These are phyloP conservation scores for Nicotiana paniculata DNA, from an alignment of 257 asterid species.

Conservation along the genomic window DNA sequence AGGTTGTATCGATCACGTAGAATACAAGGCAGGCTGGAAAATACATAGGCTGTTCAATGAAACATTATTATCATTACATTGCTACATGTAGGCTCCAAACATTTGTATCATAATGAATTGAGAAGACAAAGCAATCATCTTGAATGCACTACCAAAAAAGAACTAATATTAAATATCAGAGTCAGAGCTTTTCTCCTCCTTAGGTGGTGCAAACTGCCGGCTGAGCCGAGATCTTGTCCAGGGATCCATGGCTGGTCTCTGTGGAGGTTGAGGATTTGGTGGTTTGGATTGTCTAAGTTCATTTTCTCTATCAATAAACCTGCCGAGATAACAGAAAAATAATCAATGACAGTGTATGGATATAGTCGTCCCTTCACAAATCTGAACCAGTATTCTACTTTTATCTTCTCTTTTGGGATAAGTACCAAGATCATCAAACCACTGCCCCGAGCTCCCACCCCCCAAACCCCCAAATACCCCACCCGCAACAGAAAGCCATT, in stretches of 20 bases:
- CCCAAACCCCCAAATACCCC: background rate
- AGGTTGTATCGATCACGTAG: background rate
- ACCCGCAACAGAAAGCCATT: background rate
- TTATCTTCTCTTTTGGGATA: background rate
- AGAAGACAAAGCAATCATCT: background rate
- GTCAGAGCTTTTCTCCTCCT: constrained; percentile 53
- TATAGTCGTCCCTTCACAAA: background rate
- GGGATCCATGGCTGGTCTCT: constrained; percentile 73
- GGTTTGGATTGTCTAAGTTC: constrained; percentile 88
- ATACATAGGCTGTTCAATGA: background rate
- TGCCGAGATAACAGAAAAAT: constrained; percentile 13
- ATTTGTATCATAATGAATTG: background rate
- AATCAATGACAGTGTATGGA: background rate
- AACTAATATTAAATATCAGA: constrained; percentile 31
- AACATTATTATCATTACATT: background rate
- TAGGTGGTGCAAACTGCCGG: constrained; percentile 78
- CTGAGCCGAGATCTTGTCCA: constrained; percentile 93
- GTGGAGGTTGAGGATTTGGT: constrained; percentile 64
- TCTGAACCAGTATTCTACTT: background rate
- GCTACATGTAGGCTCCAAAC: background rate
- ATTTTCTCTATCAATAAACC: constrained; percentile 92
- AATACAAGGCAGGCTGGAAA: background rate
- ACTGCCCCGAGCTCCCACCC: background rate
- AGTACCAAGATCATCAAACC: background rate
- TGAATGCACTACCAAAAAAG: background rate